Percentiles rank a stretch among this genome's conserved stretches.
These are phyloP conservation scores for Xylariaceae sp. DNA, from an alignment of 2,329 filamentous ascomycete species.

Conservation along the genomic window DNA sequence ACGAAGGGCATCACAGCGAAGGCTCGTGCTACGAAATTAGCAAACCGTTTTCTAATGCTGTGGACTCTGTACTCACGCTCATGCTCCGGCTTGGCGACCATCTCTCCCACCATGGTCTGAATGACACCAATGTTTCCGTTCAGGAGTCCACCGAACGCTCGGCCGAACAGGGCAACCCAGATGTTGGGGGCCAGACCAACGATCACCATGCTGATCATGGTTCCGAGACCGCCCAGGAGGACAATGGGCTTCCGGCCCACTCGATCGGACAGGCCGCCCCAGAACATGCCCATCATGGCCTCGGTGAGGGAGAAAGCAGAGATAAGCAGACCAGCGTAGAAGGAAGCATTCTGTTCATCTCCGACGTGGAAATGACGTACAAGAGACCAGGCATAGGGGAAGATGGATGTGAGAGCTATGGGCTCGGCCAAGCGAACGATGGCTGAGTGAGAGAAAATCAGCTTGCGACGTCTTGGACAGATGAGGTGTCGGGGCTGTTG, in stretches of 20 bases:
- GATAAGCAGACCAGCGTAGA: constrained; percentile 83
- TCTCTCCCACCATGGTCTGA: constrained; percentile 87
- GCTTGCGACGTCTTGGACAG: neutral
- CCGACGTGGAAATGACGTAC: constrained; percentile 72
- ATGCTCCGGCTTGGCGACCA: constrained; percentile 77
- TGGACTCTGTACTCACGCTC: constrained; percentile 58
- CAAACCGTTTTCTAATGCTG: neutral
- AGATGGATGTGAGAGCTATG: constrained; percentile 88
- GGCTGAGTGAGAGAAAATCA: constrained; percentile 46
- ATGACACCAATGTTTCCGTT: constrained; percentile 92
- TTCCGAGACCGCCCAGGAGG: constrained; percentile 73
- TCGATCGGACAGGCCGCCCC: constrained; percentile 77
- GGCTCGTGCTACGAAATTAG: constrained; percentile 58
- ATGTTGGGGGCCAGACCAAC: constrained; percentile 81
- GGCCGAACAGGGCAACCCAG: constrained; percentile 72
- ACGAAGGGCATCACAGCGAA: constrained; percentile 93
- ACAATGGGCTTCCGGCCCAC: constrained; percentile 82
- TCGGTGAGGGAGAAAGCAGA: constrained; percentile 81
- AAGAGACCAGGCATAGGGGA: constrained; percentile 83
- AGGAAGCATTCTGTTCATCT: constrained; percentile 69
- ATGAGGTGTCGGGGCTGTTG: neutral
- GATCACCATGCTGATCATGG: constrained; percentile 74
- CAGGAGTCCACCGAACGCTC: constrained; percentile 72
- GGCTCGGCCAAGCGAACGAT: constrained; percentile 91
- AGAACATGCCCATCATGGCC: constrained; percentile 78